A percentile compares a stretch with the other conserved stretches of the same genome.
phyloP scores from a whole-genome alignment of 768 basidiomycete genomes.

The Lactarius psammicola region DNA sequence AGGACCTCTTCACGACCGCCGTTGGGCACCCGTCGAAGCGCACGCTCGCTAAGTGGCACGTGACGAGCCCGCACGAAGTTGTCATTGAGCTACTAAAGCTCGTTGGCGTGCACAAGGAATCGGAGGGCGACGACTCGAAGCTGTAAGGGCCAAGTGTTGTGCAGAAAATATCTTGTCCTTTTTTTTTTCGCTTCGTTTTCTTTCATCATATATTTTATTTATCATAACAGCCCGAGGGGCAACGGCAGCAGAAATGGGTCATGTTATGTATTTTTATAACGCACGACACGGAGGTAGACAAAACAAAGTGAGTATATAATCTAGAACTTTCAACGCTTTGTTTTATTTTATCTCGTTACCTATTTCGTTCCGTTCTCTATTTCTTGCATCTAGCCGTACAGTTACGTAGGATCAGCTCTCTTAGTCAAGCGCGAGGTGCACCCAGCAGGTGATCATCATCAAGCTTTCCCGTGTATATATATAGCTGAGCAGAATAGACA shows the following conservation, averaged over 20 bases:
- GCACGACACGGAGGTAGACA: background rate
- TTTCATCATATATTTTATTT: background rate
- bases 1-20: constrained; percentile 85
- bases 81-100: constrained; percentile 74
- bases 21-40: constrained; percentile 90
- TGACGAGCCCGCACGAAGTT: constrained; percentile 84
- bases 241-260: background rate
- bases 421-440: background rate
- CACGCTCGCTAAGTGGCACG: constrained; percentile 90
- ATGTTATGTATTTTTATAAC: background rate
- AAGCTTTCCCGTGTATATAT: background rate
- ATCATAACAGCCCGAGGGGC: background rate
- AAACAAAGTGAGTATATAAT: background rate
- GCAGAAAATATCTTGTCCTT: background rate
- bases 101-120: constrained; percentile 37
- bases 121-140: constrained; percentile 12
- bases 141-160: background rate
- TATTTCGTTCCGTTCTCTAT: too few relatives aligned
- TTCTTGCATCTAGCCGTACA: background rate
- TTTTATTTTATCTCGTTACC: background rate
- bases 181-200: constrained; percentile 33
- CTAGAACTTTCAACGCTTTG: background rate
- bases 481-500: too few relatives aligned
- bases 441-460: background rate
- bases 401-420: background rate